Evolutionary conservation across 192 early-diverging fungal species (phyloP).

Genomic region (Coemansia interrupta): DNA sequence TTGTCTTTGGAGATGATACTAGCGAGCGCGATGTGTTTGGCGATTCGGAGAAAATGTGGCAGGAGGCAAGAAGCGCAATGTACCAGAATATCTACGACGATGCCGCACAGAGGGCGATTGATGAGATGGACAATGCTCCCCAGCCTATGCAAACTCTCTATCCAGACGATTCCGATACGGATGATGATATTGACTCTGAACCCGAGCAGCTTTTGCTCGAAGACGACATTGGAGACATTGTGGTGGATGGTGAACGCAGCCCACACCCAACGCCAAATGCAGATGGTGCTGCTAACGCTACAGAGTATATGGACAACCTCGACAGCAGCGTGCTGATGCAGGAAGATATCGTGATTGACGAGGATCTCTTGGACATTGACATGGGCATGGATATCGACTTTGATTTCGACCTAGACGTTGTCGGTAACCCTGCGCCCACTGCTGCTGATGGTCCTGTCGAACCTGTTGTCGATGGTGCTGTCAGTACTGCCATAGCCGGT

Average conservation of each 20-base stretch:
- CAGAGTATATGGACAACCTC: too few relatives aligned
- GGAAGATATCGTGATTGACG: conserved; percentile 30
- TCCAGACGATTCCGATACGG: conserved; percentile 2
- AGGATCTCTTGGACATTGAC: conserved; percentile 38
- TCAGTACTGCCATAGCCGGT: not conserved
- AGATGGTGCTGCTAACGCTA: too few relatives aligned
- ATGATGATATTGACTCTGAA: conserved; percentile 1
- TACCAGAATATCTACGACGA: conserved; percentile 32
- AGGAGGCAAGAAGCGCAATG: conserved; percentile 24
- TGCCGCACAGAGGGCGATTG: conserved; percentile 26
- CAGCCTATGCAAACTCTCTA: conserved; percentile 15
- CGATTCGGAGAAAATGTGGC: conserved; percentile 41
- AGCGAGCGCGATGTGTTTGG: conserved; percentile 35
- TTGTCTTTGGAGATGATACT: conserved; percentile 17
- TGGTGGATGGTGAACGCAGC: too few relatives aligned
- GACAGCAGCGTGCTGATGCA: conserved; percentile 4
- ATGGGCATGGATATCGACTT: conserved; percentile 24
- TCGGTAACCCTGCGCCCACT: not conserved
- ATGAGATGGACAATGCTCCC: conserved; percentile 42
- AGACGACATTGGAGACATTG: not conserved
- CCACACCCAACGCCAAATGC: too few relatives aligned
- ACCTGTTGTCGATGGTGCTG: not conserved
- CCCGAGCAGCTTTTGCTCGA: not conserved
- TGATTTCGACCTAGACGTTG: conserved; percentile 6
- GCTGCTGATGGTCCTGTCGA: not conserved